Conservation (phyloP, 768 basidiomycete species). For the Collybiopsis confluens region DNA sequence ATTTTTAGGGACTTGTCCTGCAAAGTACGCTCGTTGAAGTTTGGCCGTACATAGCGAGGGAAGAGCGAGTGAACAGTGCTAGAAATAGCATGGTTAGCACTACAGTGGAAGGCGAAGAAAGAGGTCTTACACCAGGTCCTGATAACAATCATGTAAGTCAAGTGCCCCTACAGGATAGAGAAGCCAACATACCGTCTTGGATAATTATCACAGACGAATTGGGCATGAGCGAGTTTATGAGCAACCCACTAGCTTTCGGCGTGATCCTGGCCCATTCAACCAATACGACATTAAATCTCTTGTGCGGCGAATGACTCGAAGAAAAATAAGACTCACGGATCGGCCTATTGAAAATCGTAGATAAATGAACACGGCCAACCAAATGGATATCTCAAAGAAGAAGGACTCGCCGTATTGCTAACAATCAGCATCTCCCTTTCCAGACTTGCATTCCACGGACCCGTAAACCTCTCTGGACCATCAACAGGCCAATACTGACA, state of each 20-base stretch:
- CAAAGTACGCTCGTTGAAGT: conserved; percentile 7
- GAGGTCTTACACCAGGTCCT: conserved; percentile 1
- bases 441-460: conserved; percentile 25
- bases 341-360: conserved; percentile 2
- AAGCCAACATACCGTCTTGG: conserved; percentile 12
- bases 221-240: conserved; percentile 20
- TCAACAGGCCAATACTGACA: conserved; percentile 21
- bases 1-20: conserved; percentile 11
- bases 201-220: conserved; percentile 18
- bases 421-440: conserved; percentile 22
- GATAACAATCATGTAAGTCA: too few species aligned
- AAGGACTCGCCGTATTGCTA: conserved; percentile 22
- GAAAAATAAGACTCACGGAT: conserved; percentile 2
- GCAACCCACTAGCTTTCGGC: conserved; percentile 17
- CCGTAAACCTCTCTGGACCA: conserved; percentile 20
- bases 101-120: background rate
- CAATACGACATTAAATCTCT: too few species aligned
- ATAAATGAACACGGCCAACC: too few species aligned
- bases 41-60: conserved; percentile 11
- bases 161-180: conserved; percentile 8
- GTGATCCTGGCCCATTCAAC: conserved; percentile 13
- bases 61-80: conserved; percentile 9
- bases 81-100: background rate
- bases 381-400: too few species aligned
- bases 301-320: background rate